Conservation (phyloP, 2,329 filamentous ascomycete species). For the Chaetomiaceae sp. region DNA sequence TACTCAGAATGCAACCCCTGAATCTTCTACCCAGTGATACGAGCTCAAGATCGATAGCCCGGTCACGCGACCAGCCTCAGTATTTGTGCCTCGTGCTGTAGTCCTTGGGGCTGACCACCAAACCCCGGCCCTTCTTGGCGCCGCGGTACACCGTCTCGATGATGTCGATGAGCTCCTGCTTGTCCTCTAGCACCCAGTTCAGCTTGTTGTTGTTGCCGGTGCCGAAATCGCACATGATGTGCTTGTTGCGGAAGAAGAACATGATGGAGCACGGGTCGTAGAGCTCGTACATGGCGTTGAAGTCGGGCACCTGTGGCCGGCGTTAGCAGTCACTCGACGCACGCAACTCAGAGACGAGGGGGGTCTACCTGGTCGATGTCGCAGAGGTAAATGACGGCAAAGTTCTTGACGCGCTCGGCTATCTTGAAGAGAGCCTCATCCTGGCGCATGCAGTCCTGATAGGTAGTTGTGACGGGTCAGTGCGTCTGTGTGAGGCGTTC, state of each 20-base stretch:
- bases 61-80: constrained; percentile 28
- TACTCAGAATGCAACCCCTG: no score
- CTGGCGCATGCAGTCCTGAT: constrained; percentile 55
- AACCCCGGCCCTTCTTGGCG: constrained; percentile 95
- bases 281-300: constrained; percentile 70
- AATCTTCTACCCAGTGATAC: not conserved
- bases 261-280: constrained; percentile 83
- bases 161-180: constrained; percentile 97
- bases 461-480: not conserved
- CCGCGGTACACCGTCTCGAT: constrained; percentile 96
- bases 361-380: constrained; percentile 20
- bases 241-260: constrained; percentile 98
- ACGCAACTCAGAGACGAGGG: not conserved
- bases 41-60: not conserved
- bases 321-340: not conserved
- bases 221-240: constrained; percentile 97
- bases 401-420: constrained; percentile 89
- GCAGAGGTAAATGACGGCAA: constrained; percentile 74
- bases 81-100: constrained; percentile 64
- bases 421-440: constrained; percentile 95
- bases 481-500: not conserved
- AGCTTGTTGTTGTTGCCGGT: constrained; percentile 99
- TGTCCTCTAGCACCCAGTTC: constrained; percentile 94
- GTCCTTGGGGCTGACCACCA: constrained; percentile 93
- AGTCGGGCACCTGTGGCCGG: constrained; percentile 21